phyloP scores from a whole-genome alignment of 352 stramenopile species.

The Phytophthora vignae region DNA sequence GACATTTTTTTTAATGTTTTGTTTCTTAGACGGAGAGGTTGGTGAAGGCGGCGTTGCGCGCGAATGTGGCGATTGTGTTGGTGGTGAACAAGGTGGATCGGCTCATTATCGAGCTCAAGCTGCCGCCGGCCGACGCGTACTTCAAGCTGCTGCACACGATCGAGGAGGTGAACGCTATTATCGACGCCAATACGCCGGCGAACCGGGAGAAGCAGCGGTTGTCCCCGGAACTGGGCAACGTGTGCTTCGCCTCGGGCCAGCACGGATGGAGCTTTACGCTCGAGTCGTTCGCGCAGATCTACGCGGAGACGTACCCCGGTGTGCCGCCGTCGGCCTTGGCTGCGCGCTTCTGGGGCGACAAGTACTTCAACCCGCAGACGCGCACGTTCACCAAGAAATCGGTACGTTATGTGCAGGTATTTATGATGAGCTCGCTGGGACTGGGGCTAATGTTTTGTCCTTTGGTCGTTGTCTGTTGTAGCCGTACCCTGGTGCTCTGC shows the following conservation, averaged over 20 bases:
- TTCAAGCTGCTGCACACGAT: slow-evolving; percentile 98
- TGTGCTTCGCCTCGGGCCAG: slow-evolving; percentile 96
- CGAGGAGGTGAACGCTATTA: slow-evolving; percentile 96
- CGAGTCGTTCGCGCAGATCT: slow-evolving; percentile 94
- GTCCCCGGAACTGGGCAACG: slow-evolving; percentile 96
- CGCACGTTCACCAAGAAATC: slow-evolving; percentile 93
- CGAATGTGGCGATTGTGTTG: slow-evolving; percentile 92
- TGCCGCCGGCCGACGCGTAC: slow-evolving; percentile 98
- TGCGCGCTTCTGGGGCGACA: slow-evolving; percentile 97
- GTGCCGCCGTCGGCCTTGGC: slow-evolving; percentile 90
- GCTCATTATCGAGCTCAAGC: slow-evolving; percentile 98
- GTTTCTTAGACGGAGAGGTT: slow-evolving; percentile 92
- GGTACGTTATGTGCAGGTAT: slow-evolving; percentile 45
- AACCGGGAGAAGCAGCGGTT: slow-evolving; percentile 65
- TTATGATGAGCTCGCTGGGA: not conserved
- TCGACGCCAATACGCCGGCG: slow-evolving; percentile 73
- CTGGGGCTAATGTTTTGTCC: not conserved
- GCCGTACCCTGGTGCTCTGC: slow-evolving; percentile 83
- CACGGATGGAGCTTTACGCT: slow-evolving; percentile 99
- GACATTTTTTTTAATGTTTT: slow-evolving; percentile 5
- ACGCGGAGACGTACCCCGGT: slow-evolving; percentile 71
- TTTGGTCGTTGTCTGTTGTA: slow-evolving; percentile 30
- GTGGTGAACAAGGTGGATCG: slow-evolving; percentile 99
- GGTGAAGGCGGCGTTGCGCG: slow-evolving; percentile 92
- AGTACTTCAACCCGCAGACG: slow-evolving; percentile 95